Base-by-base conservation (phyloP, 331 rosid species). In the Malus hybrid region DNA sequence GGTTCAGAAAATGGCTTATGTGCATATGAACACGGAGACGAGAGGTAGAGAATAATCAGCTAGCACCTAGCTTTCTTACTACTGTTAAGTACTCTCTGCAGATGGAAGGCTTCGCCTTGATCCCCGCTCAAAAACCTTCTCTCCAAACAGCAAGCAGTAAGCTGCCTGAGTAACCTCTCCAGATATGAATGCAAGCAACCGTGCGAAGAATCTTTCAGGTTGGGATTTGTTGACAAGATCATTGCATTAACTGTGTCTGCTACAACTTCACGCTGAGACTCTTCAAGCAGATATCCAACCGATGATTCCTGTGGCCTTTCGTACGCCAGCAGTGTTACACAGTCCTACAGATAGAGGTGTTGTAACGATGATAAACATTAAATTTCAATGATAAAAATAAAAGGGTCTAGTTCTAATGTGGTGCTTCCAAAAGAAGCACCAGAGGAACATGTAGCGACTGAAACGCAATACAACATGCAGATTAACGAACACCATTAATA, bases 271-370 rank as follows among this genome's bases (percentile, higher is more conserved):
- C 97, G 93, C 75, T 90, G 99, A 0, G 96, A 81, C 39, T 89
- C 93, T 77, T 83, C 88, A 7, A 95, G 91, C 73, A 90, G 97
- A 87, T 92, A 92, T 66, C 99, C 99, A 14, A 95, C 88, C 0
- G 87, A 63, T 65, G 99, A 92, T 66, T 95, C 97, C 73, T 31
- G 82, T 12, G 99, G 99, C 52, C 34, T 86, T 75, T 86, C 96
- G 54, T 95, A 95, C 22, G 99, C 99, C 86, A 95, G 88, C 89
- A 95, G 79, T 67, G 97, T 91, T 82, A 90, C 97, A 76, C 92
- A 89, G 73, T 95, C 97, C 99, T 95, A 75, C 60, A 78, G 42
- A 77, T 78, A 80, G 57, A 54, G 33, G 73, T 27, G 29, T 39
- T 32, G 32, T 69, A 16, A 59, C 46, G 81, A 74, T n/a, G 61